phyloP scores from a whole-genome alignment of 225 moss, liverwort and hornwort genomes.

The Polytrichum commune region DNA sequence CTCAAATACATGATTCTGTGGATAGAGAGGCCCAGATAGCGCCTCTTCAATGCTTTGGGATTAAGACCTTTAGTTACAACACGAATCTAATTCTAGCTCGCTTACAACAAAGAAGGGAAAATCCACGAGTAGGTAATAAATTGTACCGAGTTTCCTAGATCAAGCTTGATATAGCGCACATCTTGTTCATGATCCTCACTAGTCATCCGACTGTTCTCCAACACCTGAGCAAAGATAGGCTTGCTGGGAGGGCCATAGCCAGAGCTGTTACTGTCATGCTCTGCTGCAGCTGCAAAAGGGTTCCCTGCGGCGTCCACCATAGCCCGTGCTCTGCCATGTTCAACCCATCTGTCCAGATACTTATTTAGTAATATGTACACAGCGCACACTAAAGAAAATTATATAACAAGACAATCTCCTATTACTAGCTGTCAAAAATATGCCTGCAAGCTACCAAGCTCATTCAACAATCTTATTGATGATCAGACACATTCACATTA shows the following conservation, averaged over 20 bases:
- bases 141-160: slow-evolving; percentile 71
- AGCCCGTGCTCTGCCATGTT: slow-evolving; percentile 73
- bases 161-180: slow-evolving; percentile 90
- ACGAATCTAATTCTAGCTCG: no score
- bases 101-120: neutral
- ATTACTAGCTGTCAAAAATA: no score
- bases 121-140: neutral
- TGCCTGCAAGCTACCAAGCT: no score
- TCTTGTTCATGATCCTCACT: slow-evolving; percentile 79
- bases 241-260: slow-evolving; percentile 61
- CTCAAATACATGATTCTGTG: no score
- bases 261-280: slow-evolving; percentile 54
- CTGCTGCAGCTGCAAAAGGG: slow-evolving; percentile 38
- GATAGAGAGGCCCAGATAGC: no score
- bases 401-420: neutral
- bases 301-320: slow-evolving; percentile 76
- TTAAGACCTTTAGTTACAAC: no score
- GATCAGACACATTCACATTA: neutral
- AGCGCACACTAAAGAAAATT: neutral
- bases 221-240: slow-evolving; percentile 76
- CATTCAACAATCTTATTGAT: no score
- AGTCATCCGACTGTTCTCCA: slow-evolving; percentile 67
- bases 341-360: slow-evolving; percentile 67
- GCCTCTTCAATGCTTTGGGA: no score
- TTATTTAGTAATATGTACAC: slow-evolving; percentile 5